A percentile compares a stretch with the other conserved stretches of the same genome.
Evolutionary conservation across 768 basidiomycete genomes (phyloP).

Genomic region (Lepiota subincarnata): DNA sequence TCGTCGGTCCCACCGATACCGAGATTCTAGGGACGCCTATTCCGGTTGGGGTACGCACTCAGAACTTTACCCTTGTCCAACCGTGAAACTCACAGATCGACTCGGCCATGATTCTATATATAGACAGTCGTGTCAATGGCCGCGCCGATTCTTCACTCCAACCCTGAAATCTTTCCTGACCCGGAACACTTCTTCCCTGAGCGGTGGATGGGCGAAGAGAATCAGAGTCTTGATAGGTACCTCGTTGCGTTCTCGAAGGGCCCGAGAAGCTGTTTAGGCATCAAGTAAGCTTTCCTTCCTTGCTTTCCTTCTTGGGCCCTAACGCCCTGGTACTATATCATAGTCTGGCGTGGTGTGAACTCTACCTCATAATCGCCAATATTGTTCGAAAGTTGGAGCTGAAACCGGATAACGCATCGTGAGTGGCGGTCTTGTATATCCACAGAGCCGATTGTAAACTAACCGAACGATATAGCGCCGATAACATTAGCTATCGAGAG

Average conservation of each 20-base stretch:
- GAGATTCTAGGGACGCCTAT: slow-evolving; percentile 32
- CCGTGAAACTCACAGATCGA: background rate
- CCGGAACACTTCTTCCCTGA: slow-evolving; percentile 37
- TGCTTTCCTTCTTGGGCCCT: background rate
- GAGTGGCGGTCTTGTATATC: background rate
- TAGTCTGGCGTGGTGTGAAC: slow-evolving; percentile 30
- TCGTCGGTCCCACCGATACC: slow-evolving; percentile 31
- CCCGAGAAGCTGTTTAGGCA: slow-evolving; percentile 39
- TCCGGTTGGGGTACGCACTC: slow-evolving; percentile 33
- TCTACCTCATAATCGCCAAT: slow-evolving; percentile 28
- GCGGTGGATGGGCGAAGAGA: slow-evolving; percentile 36
- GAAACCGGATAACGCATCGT: slow-evolving; percentile 14
- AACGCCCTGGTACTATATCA: background rate
- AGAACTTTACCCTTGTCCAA: too few relatives aligned
- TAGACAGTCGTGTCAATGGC: slow-evolving; percentile 42
- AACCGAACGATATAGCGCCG: slow-evolving; percentile 19
- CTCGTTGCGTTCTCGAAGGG: slow-evolving; percentile 43
- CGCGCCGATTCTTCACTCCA: slow-evolving; percentile 33
- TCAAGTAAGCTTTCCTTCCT: slow-evolving; percentile 30
- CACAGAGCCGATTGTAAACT: background rate
- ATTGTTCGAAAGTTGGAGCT: slow-evolving; percentile 29
- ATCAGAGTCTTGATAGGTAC: slow-evolving; percentile 35
- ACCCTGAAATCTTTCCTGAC: slow-evolving; percentile 36
- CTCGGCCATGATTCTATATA: background rate
- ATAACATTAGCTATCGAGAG: slow-evolving; percentile 29